These are phyloP conservation scores for Cryptosporidium xiaoi DNA, from an alignment of 169 alveolate species.

Conservation along the genomic window DNA sequence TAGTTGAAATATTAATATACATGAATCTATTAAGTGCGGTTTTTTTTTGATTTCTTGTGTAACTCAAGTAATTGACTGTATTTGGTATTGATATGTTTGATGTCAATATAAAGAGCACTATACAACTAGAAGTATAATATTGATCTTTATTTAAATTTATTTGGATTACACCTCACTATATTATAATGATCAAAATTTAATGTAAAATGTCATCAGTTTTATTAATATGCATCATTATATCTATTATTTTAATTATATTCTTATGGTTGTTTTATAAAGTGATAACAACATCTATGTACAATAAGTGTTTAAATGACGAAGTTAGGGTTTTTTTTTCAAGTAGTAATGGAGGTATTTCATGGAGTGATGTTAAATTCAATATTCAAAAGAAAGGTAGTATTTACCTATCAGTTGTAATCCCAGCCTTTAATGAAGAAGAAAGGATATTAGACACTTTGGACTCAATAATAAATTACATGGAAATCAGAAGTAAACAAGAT, in stretches of 20 bases:
- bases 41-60: no score
- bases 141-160: no score
- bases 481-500: conserved; percentile 29
- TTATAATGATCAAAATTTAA: no score
- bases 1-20: no score
- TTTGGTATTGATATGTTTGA: no score
- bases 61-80: no score
- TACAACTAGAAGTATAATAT: no score
- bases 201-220: not conserved
- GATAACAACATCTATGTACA: not conserved
- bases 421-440: conserved; percentile 86
- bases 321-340: not conserved
- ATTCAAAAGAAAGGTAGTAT: not conserved
- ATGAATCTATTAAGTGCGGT: no score
- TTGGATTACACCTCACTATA: no score
- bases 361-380: not conserved
- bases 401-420: conserved; percentile 83
- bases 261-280: not conserved
- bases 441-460: conserved; percentile 81
- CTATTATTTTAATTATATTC: not conserved
- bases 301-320: not conserved
- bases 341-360: not conserved
- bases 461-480: conserved; percentile 76
- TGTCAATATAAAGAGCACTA: no score
- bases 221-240: not conserved